A percentile compares a stretch with the other conserved stretches of the same genome.
phyloP scores from a whole-genome alignment of 1,284 basidiomycete genomes.

The Gymnopus androsaceus region DNA sequence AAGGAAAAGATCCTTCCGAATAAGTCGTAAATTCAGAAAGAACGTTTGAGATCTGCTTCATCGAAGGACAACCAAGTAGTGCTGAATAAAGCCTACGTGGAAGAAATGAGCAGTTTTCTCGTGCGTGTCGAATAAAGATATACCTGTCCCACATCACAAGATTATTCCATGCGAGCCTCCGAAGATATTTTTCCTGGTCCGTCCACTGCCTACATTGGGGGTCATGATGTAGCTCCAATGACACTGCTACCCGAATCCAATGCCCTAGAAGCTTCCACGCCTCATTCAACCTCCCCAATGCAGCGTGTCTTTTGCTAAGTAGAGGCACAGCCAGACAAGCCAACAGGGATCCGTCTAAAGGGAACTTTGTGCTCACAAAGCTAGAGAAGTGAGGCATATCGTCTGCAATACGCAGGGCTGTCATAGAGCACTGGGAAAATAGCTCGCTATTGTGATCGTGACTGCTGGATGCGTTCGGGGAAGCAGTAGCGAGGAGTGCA shows the following conservation, averaged over 20 bases:
- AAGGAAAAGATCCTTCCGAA: slow-evolving; percentile 38
- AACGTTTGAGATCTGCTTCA: slow-evolving; percentile 38
- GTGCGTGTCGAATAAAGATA: slow-evolving; percentile 17
- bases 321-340: slow-evolving; percentile 49
- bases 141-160: slow-evolving; percentile 50
- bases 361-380: slow-evolving; percentile 44
- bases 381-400: too few relatives aligned
- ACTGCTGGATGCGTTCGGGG: slow-evolving; percentile 22
- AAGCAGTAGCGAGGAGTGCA: slow-evolving; percentile 45
- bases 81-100: slow-evolving; percentile 43
- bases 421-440: slow-evolving; percentile 46
- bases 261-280: slow-evolving; percentile 54
- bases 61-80: slow-evolving; percentile 46
- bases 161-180: slow-evolving; percentile 51
- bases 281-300: slow-evolving; percentile 50
- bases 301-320: slow-evolving; percentile 47
- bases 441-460: slow-evolving; percentile 27
- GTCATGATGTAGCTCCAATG: slow-evolving; percentile 55
- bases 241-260: slow-evolving; percentile 46
- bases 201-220: slow-evolving; percentile 50
- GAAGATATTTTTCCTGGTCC: slow-evolving; percentile 45
- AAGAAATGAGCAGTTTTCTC: slow-evolving; percentile 3
- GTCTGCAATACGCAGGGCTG: slow-evolving; percentile 47
- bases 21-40: slow-evolving; percentile 33
- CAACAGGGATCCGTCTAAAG: slow-evolving; percentile 48